Evolutionary conservation across 1,284 basidiomycete genomes (phyloP).

Genomic region (Porphyrellus sp.): DNA sequence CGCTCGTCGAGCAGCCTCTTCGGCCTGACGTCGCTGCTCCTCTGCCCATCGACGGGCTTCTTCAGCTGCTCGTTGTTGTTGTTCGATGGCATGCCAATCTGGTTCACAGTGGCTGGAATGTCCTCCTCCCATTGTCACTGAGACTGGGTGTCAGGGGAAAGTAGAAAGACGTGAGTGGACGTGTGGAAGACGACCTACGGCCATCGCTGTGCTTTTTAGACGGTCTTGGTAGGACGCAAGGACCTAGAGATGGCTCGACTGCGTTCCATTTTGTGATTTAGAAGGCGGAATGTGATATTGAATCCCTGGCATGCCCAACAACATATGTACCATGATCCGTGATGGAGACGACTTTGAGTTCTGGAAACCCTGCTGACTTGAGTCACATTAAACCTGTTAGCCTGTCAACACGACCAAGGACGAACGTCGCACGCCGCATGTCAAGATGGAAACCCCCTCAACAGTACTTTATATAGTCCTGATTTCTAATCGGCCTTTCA

Average conservation of each 20-base stretch:
- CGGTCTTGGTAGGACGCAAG: neutral
- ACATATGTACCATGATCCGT: too few species aligned
- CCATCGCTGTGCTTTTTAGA: neutral
- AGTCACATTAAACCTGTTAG: neutral
- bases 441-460: too few species aligned
- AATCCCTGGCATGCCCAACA: too few species aligned
- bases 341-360: neutral
- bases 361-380: neutral
- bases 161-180: neutral
- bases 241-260: neutral
- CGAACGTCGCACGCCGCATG: too few species aligned
- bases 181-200: neutral
- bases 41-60: conserved; percentile 25
- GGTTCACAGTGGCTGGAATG: conserved; percentile 32
- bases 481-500: neutral
- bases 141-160: neutral
- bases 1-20: conserved; percentile 23
- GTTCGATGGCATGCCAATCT: conserved; percentile 30
- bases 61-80: conserved; percentile 20
- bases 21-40: conserved; percentile 21
- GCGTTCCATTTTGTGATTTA: neutral
- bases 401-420: neutral
- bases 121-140: conserved; percentile 29
- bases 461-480: neutral
- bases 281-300: neutral